Conservation (phyloP, 2,329 filamentous ascomycete species). For the Penicillium polonicum region DNA sequence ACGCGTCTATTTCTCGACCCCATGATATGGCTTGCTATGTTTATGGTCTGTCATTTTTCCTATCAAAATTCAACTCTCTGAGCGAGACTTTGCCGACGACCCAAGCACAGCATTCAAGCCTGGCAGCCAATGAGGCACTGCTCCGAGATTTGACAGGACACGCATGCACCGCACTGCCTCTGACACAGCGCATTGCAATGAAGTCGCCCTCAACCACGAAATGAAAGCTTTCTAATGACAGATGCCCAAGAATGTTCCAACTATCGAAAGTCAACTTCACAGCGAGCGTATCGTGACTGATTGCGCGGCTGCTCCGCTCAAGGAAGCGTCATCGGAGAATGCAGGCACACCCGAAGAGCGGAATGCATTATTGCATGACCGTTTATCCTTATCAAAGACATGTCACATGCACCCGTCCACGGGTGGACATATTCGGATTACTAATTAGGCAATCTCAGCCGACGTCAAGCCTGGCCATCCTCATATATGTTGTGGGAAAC, state of each 20-base stretch:
- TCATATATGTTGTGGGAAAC: not conserved
- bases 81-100: not conserved
- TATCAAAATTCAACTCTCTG: not conserved
- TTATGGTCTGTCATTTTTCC: not conserved
- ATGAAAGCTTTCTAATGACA: not conserved
- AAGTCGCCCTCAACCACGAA: not conserved
- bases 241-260: not conserved
- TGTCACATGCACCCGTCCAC: not conserved
- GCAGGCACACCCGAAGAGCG: not conserved
- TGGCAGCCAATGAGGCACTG: not conserved
- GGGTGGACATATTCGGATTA: not conserved
- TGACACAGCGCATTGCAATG: not conserved
- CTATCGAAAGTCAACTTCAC: not conserved
- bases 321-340: conserved; percentile 18
- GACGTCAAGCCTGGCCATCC: not conserved
- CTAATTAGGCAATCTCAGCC: not conserved
- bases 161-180: not conserved
- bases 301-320: conserved; percentile 17
- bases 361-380: conserved; percentile 11
- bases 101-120: not conserved
- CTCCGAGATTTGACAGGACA: not conserved
- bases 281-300: not conserved
- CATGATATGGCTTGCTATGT: not conserved
- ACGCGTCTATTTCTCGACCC: not conserved
- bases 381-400: not conserved